Percentiles rank a stretch among this genome's conserved stretches.
Conservation (phyloP, 202 grass and related monocot species). For the Setaria viridis region DNA sequence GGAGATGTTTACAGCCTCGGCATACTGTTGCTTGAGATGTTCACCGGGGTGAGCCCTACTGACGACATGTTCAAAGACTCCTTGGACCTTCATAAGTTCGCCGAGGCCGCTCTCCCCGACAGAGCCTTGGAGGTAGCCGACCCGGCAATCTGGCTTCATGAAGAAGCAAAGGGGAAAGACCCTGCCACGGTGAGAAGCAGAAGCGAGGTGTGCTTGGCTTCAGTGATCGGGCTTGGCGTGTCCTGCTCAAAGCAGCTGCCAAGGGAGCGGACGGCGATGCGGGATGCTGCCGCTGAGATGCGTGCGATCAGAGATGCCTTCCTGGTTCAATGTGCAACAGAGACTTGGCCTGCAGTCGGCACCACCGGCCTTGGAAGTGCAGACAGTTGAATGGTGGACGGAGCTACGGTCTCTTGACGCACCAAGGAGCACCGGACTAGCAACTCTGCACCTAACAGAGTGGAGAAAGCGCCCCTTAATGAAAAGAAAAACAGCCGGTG, state of each 20-base stretch:
- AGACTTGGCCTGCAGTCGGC: too few relatives aligned
- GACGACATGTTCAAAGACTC: background rate
- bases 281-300: slow-evolving; percentile 36
- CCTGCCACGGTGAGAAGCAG: background rate
- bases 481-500: too few relatives aligned
- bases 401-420: too few relatives aligned
- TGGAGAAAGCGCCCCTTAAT: too few relatives aligned
- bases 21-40: background rate
- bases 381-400: too few relatives aligned
- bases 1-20: slow-evolving; percentile 36
- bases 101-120: background rate
- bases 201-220: slow-evolving; percentile 18
- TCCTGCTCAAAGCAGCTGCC: slow-evolving; percentile 50
- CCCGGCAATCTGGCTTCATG: too few relatives aligned
- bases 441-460: too few relatives aligned
- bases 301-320: slow-evolving; percentile 41
- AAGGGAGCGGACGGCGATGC: slow-evolving; percentile 26
- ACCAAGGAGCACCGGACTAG: too few relatives aligned
- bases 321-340: background rate
- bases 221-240: slow-evolving; percentile 32
- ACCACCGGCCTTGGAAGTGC: too few relatives aligned
- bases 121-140: too few relatives aligned
- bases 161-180: too few relatives aligned
- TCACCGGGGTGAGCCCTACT: background rate
- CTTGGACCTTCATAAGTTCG: background rate